These are phyloP conservation scores for Myxozyma kluyveri DNA, from an alignment of 805 yeast genomes.

Conservation along the genomic window DNA sequence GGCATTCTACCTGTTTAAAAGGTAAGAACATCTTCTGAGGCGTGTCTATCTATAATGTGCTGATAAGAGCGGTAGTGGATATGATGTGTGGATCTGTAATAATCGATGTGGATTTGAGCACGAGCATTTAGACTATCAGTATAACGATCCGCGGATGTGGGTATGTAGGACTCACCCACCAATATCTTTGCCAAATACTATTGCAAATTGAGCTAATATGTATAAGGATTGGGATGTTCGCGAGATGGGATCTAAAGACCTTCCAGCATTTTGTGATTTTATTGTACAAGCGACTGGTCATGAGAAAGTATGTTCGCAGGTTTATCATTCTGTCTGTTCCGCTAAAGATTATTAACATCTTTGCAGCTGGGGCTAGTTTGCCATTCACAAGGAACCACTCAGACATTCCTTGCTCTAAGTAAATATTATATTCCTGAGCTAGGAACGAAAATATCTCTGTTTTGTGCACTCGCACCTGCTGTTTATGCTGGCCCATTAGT, in stretches of 20 bases:
- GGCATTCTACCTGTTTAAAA: conserved; percentile 53
- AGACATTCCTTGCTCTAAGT: conserved; percentile 67
- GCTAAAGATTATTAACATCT: conserved; percentile 38
- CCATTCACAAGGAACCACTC: conserved; percentile 94
- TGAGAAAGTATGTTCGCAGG: conserved; percentile 29
- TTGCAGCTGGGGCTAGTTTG: conserved; percentile 63
- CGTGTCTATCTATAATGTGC: neutral
- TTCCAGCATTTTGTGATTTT: conserved; percentile 67
- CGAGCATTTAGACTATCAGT: conserved; percentile 51
- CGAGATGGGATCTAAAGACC: conserved; percentile 77
- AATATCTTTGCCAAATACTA: no score
- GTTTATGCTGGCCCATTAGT: conserved; percentile 79
- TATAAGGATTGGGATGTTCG: conserved; percentile 75
- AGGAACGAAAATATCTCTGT: conserved; percentile 58
- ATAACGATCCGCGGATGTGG: conserved; percentile 65
- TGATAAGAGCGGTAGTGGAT: conserved; percentile 45
- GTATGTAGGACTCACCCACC: conserved; percentile 15
- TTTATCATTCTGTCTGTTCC: neutral
- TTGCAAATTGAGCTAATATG: neutral
- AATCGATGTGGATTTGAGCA: conserved; percentile 85
- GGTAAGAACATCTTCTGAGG: conserved; percentile 4
- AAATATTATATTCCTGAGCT: conserved; percentile 45
- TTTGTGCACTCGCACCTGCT: conserved; percentile 86
- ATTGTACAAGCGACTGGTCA: conserved; percentile 46
- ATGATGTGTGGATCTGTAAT: conserved; percentile 89